phyloP scores from a whole-genome alignment of 2,329 filamentous ascomycete species.

The Aulographum hederae region DNA sequence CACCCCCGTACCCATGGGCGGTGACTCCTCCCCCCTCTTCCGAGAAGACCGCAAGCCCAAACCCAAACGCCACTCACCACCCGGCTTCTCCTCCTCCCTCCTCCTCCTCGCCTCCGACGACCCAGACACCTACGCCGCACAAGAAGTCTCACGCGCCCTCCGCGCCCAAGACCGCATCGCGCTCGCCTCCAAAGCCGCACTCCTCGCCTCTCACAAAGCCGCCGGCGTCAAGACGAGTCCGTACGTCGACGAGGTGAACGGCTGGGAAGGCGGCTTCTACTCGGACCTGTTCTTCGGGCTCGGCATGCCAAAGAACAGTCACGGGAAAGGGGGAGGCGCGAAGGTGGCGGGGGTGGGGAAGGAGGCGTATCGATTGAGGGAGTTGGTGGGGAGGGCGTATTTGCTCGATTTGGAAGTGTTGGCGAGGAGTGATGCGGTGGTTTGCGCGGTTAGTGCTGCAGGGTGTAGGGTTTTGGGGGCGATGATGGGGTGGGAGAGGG shows the following conservation, averaged over 20 bases:
- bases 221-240: conserved; percentile 25
- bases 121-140: conserved; percentile 49
- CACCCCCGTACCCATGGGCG: neutral
- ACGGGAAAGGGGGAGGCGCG: neutral
- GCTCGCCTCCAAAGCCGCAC: conserved; percentile 45
- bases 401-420: conserved; percentile 64
- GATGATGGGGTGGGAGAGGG: conserved; percentile 66
- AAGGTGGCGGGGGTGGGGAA: conserved; percentile 13
- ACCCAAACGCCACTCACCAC: conserved; percentile 4
- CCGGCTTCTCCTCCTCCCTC: conserved; percentile 10
- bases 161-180: conserved; percentile 62
- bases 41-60: neutral
- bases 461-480: conserved; percentile 58
- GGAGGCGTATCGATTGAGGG: conserved; percentile 45
- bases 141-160: conserved; percentile 29
- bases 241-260: conserved; percentile 58
- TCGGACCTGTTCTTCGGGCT: conserved; percentile 65
- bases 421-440: conserved; percentile 46
- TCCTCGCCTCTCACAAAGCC: conserved; percentile 20
- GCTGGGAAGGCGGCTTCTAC: conserved; percentile 83
- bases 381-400: conserved; percentile 64
- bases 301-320: conserved; percentile 20
- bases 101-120: conserved; percentile 66
- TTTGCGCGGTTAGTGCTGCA: conserved; percentile 56
- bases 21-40: neutral